Conservation (phyloP, 2,329 filamentous ascomycete species). For the Pseudogymnoascus sp. region DNA sequence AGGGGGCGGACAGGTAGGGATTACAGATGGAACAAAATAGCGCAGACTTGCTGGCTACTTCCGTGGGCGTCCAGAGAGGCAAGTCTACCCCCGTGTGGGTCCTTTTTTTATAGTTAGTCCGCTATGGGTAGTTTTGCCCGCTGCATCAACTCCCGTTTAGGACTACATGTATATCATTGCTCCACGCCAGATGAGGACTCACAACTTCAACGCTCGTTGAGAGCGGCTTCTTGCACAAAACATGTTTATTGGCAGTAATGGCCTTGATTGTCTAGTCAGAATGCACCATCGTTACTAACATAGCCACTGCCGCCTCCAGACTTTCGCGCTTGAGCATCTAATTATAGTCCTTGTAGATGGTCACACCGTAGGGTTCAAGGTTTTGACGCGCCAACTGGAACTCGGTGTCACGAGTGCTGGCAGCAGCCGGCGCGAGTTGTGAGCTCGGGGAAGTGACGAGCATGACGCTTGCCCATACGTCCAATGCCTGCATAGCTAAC, state of each 20-base stretch:
- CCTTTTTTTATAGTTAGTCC: background rate
- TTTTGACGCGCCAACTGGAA: no score
- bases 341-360: no score
- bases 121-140: background rate
- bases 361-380: no score
- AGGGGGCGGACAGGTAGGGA: no score
- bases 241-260: conserved; percentile 45
- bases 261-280: conserved; percentile 50
- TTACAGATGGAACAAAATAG: background rate
- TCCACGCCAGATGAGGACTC: conserved; percentile 16
- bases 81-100: background rate
- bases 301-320: no score
- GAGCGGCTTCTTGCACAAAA: conserved; percentile 48
- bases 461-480: no score
- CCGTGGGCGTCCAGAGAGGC: background rate
- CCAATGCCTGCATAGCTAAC: no score
- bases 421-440: no score
- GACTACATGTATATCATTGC: conserved; percentile 22
- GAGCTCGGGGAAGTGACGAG: no score
- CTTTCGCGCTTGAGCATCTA: no score
- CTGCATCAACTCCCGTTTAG: conserved; percentile 34
- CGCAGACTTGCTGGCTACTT: background rate
- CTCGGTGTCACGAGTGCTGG: no score
- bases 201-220: conserved; percentile 35
- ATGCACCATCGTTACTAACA: conserved; percentile 33